Evolutionary conservation across 345 rosid genomes (phyloP), one percentile per base, ranked within the genome.

Genomic region (Citrus cavaleriei): DNA sequence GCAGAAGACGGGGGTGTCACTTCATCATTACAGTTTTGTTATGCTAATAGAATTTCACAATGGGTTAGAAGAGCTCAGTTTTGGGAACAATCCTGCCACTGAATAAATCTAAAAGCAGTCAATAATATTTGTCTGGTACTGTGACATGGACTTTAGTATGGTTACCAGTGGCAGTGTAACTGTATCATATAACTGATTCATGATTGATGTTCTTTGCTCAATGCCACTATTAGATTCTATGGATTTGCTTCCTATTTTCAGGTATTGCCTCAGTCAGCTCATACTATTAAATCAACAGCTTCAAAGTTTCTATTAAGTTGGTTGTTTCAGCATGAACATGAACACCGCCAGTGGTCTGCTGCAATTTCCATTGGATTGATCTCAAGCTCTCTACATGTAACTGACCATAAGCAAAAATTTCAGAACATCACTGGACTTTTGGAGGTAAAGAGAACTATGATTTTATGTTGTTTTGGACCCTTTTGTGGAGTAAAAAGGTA

Each of bases 331-430:
- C 86, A 88, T 85, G 93, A 93, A 73, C 98, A 92, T 83, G 98
- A 95, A 80, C 88, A 93, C 80, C 92, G 96, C 83, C 98, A 95
- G 78, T 95, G 98, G 99, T 87, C 98, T 49, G 95, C 99, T 77
- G 95, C 93, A 78, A 85, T 95, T 77, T 90, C 99, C 84, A 94
- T 95, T 87, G 99, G 99, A 82, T 84, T 92, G 84, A 86, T 93
- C 76, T 86, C 97, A 34, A 88, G 89, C 59, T 86, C 93, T 81
- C 80, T 93, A 38, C 95, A 95, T 73, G 91, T 87, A 63, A 95
- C 99, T 49, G 95, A 95, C 83, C 93, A 91, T 77, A 88, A 87
- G 84, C 95, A 87, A 85, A 95, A 92, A 79, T 85, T 90, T 85
- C 89, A 86, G 78, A 93, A 86, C 79, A 90, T 91, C 76, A 83